Base-by-base conservation (phyloP, 192 early-diverging fungal species). In the Rhizophlyctis rosea region DNA sequence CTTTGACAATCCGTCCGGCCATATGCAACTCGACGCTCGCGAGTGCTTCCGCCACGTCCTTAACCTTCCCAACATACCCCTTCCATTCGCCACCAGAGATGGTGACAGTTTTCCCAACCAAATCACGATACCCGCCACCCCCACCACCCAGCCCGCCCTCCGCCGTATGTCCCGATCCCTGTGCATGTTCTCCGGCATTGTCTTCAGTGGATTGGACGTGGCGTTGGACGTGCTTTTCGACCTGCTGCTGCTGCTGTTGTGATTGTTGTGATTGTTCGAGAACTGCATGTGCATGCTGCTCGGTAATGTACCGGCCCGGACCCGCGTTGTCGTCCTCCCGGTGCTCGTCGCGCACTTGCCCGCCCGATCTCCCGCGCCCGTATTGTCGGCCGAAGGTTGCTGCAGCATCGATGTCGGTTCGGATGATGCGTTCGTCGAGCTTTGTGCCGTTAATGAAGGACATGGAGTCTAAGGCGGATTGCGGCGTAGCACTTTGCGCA, bases 51-150 rank as follows among this genome's bases (percentile, higher is more conserved):
- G 81, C 78, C 0, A 87, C 81, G 34, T 96, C 94, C 67, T 96
- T 96, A 32, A 95, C 92, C 55, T 96, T 93, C 21, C 97, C 97
- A 21, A 95, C 73, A 70, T 96, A 99, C n/a, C 95, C 94, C 69
- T 99, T 99, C 81, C 90, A 92, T 14, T 91, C 89, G 9, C 97
- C 97, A 29, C 85, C 80, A 13, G 81, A 83, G 36, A 95, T 89
- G 30, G 85, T 86, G 9, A 96, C 94, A 0, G 90, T 93, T 61
- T 89, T 86, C 36, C 80, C 81, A 9, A 96, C 76, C 4, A 84
- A 51, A 3, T 72, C 68, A 61, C 84, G 71, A 31, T 74, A 57
- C 16, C 65, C 50, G 9, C 83, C 83, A 13, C 79, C 65, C 1
- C 72, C 65, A 18, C 71, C 25, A 53, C 70, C 76, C 2, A 64